Base-by-base conservation (phyloP, 331 rosid species). In the Malus hybrid region DNA sequence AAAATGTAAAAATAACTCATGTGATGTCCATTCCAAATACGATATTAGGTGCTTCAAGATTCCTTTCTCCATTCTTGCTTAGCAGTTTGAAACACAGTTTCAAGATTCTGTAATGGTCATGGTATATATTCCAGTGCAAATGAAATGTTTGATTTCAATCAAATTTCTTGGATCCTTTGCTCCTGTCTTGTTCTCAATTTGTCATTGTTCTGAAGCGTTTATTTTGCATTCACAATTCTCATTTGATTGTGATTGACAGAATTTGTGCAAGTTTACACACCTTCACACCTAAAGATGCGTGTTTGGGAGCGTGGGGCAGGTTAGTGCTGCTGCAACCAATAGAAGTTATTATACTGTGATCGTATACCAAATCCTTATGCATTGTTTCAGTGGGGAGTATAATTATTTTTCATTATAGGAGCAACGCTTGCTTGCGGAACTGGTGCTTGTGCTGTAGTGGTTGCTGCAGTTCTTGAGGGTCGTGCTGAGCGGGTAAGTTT, bases 241-340 rank as follows among this genome's bases (percentile, higher is more conserved):
- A 44, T 77, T 73, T 68, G 67, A 42, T 67, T 77, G 42, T 79
- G 42, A 59, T 67, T 59, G 78, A 79, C 97, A 94, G 97, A 94
- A 85, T 94, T 94, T 83, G 97, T 90, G 75, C 91, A 90, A 92
- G 89, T 92, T 62, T 81, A 87, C 82, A 85, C 97, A 50, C 70
- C 82, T 52, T 87, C 90, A 74, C 97, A 92, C 72, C 83, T 94
- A 73, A 94, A 92, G 84, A 94, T 94, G 99, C 88, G 93, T 75
- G 99, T 90, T 76, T 90, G 99, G 99, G 99, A 89, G 89, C 93
- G 97, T 29, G 97, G 97, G 22, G 97, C 93, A 86, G 99, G 99
- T 94, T 73, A 48, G 89, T 79, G 57, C 77, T 68, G 59, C 55
- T 22, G 34, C 31, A 15, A 19, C 61, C 20, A 64, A 28, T 52